Evolutionary conservation across 495 filamentous ascomycete species (phyloP), one percentile per base, ranked within the genome.

Genomic region (Cairneyella variabilis): DNA sequence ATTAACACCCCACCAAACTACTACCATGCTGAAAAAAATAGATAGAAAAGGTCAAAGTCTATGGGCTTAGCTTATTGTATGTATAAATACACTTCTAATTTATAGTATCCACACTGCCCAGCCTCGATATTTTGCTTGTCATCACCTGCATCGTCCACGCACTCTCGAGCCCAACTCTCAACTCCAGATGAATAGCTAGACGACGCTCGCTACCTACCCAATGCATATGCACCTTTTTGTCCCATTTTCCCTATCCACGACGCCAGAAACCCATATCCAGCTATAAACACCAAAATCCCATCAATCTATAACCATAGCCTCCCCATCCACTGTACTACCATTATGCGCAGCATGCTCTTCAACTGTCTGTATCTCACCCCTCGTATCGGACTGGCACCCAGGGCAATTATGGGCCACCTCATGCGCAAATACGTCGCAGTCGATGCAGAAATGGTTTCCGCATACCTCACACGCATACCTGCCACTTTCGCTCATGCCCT

Each of bases 351-450:
- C 47, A 11, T 43, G 34, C 2, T 26, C 46, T 14, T 14, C 16
- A 16, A n/a, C n/a, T n/a, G n/a, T n/a, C n/a, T n/a, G n/a, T n/a
- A 52, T 57, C 48, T 36, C 30, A 17, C 49, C 59, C 22, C 54
- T 32, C 10, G 54, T 51, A 53, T 76, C 75, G 68, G 86, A 89
- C 71, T 95, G 88, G 66, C 93, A 98, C 0, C 91, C 91, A 12
- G 93, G 91, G 61, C 93, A 98, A 65, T 97, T 97, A 66, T 98
- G 91, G 37, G 96, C 77, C 3, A 90, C 82, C 69, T 96, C 89
- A 69, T 98, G 93, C 20, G 86, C 85, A 70, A 89, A 97, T 4
- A 97, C 79, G 69, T 97, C 95, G 64, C 95, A 98, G 66, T 97
- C 95, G 59, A 97, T 91, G 76, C 93, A 98, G 63, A 97, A 98